phyloP scores from a whole-genome alignment of 306 rosid species.

The Senna tora region DNA sequence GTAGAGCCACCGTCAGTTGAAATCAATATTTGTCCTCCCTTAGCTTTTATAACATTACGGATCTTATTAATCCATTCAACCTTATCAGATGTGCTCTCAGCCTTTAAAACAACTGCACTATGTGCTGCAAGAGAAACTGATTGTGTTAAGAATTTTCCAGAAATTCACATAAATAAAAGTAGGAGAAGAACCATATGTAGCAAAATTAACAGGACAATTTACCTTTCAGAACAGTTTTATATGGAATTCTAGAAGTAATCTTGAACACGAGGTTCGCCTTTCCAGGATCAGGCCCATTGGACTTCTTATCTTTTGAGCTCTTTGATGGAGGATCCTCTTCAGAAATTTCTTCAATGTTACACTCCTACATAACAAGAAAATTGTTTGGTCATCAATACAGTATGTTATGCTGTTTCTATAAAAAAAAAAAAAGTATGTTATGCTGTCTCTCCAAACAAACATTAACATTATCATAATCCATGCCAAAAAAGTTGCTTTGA shows the following conservation, averaged over 20 bases:
- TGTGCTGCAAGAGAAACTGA: constrained; percentile 67
- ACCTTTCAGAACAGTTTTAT: constrained; percentile 96
- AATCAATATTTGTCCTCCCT: constrained; percentile 67
- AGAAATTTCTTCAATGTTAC: constrained; percentile 75
- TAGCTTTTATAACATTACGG: constrained; percentile 78
- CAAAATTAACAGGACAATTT: constrained; percentile 16
- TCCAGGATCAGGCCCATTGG: constrained; percentile 75
- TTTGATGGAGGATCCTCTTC: constrained; percentile 78
- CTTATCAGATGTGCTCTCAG: constrained; percentile 83
- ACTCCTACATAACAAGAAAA: constrained; percentile 63
- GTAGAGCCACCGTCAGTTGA: constrained; percentile 69
- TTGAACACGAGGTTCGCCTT: constrained; percentile 83
- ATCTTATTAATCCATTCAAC: constrained; percentile 87
- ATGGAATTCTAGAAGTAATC: constrained; percentile 83
- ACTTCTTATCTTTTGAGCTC: constrained; percentile 90
- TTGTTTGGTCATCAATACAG: constrained; percentile 19
- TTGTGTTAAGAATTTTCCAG: constrained; percentile 15
- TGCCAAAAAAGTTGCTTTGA: neutral
- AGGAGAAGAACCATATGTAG: neutral
- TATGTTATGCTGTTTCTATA: constrained; percentile 19
- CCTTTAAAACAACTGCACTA: constrained; percentile 80
- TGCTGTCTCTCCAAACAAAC: constrained; percentile 13
- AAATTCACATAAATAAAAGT: neutral
- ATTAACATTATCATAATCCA: constrained; percentile 27
- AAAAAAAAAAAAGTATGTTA: no score